Evolutionary conservation across 495 filamentous ascomycete species (phyloP).

Genomic region (Lepraria neglecta): DNA sequence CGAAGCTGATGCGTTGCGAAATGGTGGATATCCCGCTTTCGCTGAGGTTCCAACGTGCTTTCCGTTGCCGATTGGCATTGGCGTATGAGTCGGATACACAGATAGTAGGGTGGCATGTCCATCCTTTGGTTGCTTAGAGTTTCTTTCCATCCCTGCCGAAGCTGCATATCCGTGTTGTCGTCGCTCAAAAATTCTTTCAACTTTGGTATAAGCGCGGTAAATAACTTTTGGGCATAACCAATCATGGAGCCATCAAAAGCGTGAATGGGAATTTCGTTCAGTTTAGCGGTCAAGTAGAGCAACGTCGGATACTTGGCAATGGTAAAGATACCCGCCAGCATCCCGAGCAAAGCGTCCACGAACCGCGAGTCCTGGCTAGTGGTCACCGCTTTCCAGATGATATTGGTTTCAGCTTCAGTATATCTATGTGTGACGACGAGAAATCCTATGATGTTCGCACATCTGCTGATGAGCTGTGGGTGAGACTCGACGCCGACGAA

Average conservation of each 20-base stretch:
- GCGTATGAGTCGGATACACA: constrained; percentile 62
- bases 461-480: constrained; percentile 75
- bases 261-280: constrained; percentile 60
- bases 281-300: constrained; percentile 68
- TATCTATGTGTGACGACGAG: constrained; percentile 77
- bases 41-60: constrained; percentile 20
- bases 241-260: constrained; percentile 50
- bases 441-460: constrained; percentile 80
- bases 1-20: constrained; percentile 53
- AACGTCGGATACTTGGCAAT: constrained; percentile 47
- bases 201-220: constrained; percentile 37
- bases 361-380: constrained; percentile 80
- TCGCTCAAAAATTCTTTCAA: constrained; percentile 15
- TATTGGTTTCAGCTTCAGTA: constrained; percentile 63
- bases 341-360: constrained; percentile 67
- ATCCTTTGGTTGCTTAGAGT: constrained; percentile 19
- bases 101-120: constrained; percentile 43
- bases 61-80: constrained; percentile 52
- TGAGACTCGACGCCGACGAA: constrained; percentile 88
- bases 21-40: constrained; percentile 36
- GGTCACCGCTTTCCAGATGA: constrained; percentile 77
- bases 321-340: constrained; percentile 61
- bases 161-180: neutral
- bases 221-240: constrained; percentile 40
- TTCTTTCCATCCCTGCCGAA: constrained; percentile 5